Evolutionary conservation across 148 eudicot genomes (phyloP), one percentile per base, ranked within the genome.

Genomic region (Spergularia marina): DNA sequence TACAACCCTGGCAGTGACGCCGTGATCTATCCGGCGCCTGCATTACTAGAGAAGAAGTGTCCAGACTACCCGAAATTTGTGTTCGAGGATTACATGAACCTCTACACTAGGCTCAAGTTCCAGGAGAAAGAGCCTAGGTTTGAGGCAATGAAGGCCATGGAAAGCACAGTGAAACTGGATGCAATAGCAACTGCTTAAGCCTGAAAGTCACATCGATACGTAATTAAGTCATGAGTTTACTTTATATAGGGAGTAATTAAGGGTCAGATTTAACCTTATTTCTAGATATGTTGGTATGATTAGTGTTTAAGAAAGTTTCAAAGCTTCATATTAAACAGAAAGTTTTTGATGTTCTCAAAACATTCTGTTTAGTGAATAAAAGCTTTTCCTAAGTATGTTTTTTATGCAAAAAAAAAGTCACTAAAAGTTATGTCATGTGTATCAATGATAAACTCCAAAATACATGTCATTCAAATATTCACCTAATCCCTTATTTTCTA

Each of bases 1-100:
- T 94, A 94, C 88, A 94, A 94, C 82, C 98, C 98, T 0, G 97
- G 93, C 13, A 76, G 91, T n/a, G 98, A 94, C 74, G 98, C 98
- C 0, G 76, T 94, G 74, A 94, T 94, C 76, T 94, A 86, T 69
- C 98, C 97, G 21, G 92, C 94, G 8, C 94, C 97, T 7, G 84
- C 77, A 68, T 72, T 91, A 70, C 68, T 91, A 13, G 88, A 77
- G 60, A 86, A 80, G 49, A 66, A 76, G 14, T 58, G 61, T 7
- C 40, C 79, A 53, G 41, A 79, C 52, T 94, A 94, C 78, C 97
- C 97, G 0, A 88, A 90, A 49, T 94, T 94, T 36, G 92, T 93
- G 83, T 94, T 94, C 21, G 93, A 91, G 75, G 98, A 94, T 87
- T 91, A 94, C 85, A 94, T 94, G 98, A 94, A 94, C 72, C 90